Conservation (phyloP, 2,329 filamentous ascomycete species). For the Grosmannia serpens region DNA sequence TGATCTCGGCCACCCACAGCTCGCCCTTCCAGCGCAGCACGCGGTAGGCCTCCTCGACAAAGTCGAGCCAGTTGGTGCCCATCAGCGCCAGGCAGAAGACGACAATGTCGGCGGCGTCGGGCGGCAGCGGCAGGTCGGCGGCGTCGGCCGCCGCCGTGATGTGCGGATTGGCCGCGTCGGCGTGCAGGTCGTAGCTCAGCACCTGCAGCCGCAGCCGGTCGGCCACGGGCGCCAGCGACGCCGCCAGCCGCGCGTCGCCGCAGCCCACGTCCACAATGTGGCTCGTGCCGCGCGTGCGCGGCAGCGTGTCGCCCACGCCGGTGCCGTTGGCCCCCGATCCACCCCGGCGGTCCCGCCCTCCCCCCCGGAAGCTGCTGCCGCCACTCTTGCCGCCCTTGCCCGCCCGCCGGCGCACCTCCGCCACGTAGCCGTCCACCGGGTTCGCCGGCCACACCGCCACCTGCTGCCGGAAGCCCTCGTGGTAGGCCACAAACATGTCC, state of each 20-base stretch:
- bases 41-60: slow-evolving; percentile 91
- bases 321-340: not conserved
- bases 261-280: slow-evolving; percentile 88
- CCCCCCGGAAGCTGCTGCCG: no score
- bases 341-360: no score
- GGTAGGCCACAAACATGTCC: slow-evolving; percentile 92
- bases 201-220: slow-evolving; percentile 62
- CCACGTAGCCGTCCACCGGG: slow-evolving; percentile 79
- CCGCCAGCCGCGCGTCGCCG: slow-evolving; percentile 75
- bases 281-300: slow-evolving; percentile 59
- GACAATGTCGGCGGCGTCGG: slow-evolving; percentile 70
- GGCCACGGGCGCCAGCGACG: slow-evolving; percentile 50
- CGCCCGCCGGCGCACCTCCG: slow-evolving; percentile 51
- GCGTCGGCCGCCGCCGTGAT: slow-evolving; percentile 86
- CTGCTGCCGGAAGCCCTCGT: slow-evolving; percentile 90
- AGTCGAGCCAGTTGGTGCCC: slow-evolving; percentile 97
- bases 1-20: slow-evolving; percentile 95
- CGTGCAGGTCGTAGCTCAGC: slow-evolving; percentile 75
- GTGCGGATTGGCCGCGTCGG: slow-evolving; percentile 37
- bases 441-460: slow-evolving; percentile 96
- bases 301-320: slow-evolving; percentile 39
- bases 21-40: slow-evolving; percentile 89
- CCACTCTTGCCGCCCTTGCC: slow-evolving; percentile 28
- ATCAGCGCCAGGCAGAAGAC: slow-evolving; percentile 96
- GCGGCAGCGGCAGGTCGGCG: slow-evolving; percentile 63